Evolutionary conservation across 2,329 filamentous ascomycete species (phyloP), one percentile per base, ranked within the genome.

Genomic region (Chrysosporium queenslandicum): DNA sequence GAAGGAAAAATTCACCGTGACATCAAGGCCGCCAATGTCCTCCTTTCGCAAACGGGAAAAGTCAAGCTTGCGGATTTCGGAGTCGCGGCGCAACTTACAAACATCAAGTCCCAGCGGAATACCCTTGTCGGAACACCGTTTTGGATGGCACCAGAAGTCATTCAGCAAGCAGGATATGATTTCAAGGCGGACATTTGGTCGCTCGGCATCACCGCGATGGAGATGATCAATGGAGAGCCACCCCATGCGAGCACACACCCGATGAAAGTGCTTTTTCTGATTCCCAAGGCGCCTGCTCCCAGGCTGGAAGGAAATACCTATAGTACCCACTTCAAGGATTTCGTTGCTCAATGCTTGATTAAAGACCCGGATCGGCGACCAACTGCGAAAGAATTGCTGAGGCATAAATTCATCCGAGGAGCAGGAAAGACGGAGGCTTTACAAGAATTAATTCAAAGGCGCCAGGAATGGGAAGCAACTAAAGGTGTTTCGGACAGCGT

Each of bases 21-120:
- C 64, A 94, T 97, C 74, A 97, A 97, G 70, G 91, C 91, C 14
- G 91, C 91, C 54, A 97, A 97, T 60, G 82, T 96, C 29, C 77
- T 97, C n/a, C 77, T 97, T n/a, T 92, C 89, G 0, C 85, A 91
- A 60, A 77, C 79, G 3, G 91, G 91, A 63, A 90, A 87, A 64
- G 91, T 97, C 66, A 97, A 97, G 75, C 77, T 97, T 60, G 91
- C 91, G 37, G 91, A 98, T 70, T 98, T 98, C 65, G 92, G 92
- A 55, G 92, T 98, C 39, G 92, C 92, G 6, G 91, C 92, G 27
- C 92, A 98, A 68, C 77, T 98, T 62, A 94, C 88, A 56, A 95
- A 96, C 66, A 94, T 97, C 72, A 96, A 96, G 71, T 96, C 91
- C 2, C 89, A 96, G 68, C 82, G 92, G 51, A 91, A 97, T 69